phyloP scores from a whole-genome alignment of 1,139 yeast genomes.

The Petasospora fabianii region DNA sequence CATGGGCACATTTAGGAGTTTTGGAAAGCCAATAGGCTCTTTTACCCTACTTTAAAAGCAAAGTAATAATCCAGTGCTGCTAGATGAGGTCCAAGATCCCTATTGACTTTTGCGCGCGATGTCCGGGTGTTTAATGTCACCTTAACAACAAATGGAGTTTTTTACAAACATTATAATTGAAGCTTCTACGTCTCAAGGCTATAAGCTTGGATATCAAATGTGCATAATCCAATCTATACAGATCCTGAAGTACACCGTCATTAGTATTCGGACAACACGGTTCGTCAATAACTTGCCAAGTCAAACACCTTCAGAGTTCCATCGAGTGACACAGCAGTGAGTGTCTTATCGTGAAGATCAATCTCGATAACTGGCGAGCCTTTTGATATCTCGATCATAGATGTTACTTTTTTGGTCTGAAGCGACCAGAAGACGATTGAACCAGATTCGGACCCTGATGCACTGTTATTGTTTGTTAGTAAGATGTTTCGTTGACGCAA shows the following conservation, averaged over 20 bases:
- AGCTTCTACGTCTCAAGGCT: too few relatives aligned
- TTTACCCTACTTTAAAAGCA: too few relatives aligned
- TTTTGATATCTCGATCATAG: constrained; percentile 31
- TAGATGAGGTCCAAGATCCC: too few relatives aligned
- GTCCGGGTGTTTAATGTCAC: too few relatives aligned
- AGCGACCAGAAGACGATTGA: constrained; percentile 71
- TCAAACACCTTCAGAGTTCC: constrained; percentile 29
- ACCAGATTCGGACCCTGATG: constrained; percentile 65
- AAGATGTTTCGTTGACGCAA: neutral
- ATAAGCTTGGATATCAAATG: too few relatives aligned
- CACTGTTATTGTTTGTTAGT: constrained; percentile 20
- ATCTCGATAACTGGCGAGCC: constrained; percentile 46
- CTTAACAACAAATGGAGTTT: too few relatives aligned
- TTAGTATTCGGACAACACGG: neutral
- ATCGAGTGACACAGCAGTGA: constrained; percentile 43
- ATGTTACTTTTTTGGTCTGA: constrained; percentile 55
- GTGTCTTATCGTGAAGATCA: constrained; percentile 37
- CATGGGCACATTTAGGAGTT: too few relatives aligned
- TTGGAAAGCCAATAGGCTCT: too few relatives aligned
- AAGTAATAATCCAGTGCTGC: too few relatives aligned
- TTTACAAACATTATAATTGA: too few relatives aligned
- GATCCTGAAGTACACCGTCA: neutral
- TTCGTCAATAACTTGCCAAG: neutral
- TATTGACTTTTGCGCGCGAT: too few relatives aligned
- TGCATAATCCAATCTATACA: too few relatives aligned